A percentile compares a stretch with the other conserved stretches of the same genome.
Conservation (phyloP, 108 stramenopile species). For the Nitzschia sp. region DNA sequence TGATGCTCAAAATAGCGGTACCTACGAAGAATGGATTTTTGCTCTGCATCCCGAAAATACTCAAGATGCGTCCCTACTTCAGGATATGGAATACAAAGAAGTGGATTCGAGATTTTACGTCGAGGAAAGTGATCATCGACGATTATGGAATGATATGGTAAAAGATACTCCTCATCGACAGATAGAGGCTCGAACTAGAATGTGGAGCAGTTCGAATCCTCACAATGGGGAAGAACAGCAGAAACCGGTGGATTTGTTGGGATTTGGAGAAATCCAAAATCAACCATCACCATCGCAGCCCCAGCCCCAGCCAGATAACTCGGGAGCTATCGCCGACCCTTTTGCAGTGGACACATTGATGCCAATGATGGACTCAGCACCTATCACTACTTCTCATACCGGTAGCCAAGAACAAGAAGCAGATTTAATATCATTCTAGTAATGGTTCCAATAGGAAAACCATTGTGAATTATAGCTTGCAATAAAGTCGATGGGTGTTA, state of each 20-base stretch:
- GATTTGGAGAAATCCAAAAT: background rate
- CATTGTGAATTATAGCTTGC: too few relatives aligned
- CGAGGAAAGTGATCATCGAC: conserved; percentile 68
- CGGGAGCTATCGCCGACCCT: too few relatives aligned
- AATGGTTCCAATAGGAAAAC: too few relatives aligned
- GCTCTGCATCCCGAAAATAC: conserved; percentile 77
- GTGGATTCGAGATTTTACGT: conserved; percentile 82
- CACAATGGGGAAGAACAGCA: background rate
- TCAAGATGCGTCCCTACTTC: conserved; percentile 21
- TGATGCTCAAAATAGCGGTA: conserved; percentile 38
- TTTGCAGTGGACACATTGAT: too few relatives aligned
- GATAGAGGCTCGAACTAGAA: background rate
- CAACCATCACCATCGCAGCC: too few relatives aligned
- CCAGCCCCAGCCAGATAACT: too few relatives aligned
- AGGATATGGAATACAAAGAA: conserved; percentile 35
- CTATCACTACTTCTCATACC: too few relatives aligned
- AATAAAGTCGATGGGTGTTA: too few relatives aligned
- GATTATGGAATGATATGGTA: conserved; percentile 61
- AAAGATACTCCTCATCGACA: conserved; percentile 14
- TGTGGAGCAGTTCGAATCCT: conserved; percentile 2
- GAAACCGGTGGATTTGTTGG: background rate
- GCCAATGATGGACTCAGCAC: too few relatives aligned
- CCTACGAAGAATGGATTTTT: conserved; percentile 75
- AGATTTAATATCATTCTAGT: too few relatives aligned
- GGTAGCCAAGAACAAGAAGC: too few relatives aligned